Evolutionary conservation across 2,329 filamentous ascomycete species (phyloP), one percentile per base, ranked within the genome.

Genomic region (Fusarium verticillioides): DNA sequence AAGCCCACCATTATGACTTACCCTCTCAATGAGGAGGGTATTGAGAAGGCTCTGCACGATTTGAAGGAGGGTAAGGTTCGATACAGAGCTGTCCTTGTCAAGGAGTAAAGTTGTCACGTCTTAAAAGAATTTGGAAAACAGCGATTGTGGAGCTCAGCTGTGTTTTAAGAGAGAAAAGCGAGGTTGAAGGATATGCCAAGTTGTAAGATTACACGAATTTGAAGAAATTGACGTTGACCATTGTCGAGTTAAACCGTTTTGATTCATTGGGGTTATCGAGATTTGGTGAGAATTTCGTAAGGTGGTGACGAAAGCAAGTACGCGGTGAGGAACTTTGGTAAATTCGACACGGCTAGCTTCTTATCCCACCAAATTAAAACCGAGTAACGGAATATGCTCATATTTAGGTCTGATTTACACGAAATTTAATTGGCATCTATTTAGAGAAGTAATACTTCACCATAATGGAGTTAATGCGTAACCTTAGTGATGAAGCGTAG

Each of bases 41-140:
- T 84, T 30, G 63, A 71, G 28, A 77, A 80, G 37, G 82, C 82
- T 8, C 78, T 84, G 61, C 74, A 79, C 3, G 81, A 78, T 60
- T 57, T 84, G 32, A 78, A 80, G 34, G 66, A 80, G 11, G 82
- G 82, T 6, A 74, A 82, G 40, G 72, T 84, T 18, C 60, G 75
- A 39, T 79, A 79, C 56, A 65, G 77, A 39, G 77, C 71, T 19
- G 77, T 78, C 16, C 72, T 84, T 6, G 73, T 81, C 5, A 73
- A 59, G 64, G 60, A 75, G 64, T 75, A 70, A 63, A 12, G 8
- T 13, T 5, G 2, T 36, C 21, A 37, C 10, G 1, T 21, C 15
- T 44, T n/a, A 6, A 9, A 9, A 40, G 15, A 15, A 26, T 16
- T 16, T 30, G 21, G 26, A 47, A 30, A 46, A 23, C 15, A 52